Percentiles rank a stretch among this genome's conserved stretches.
Conservation (phyloP, 768 basidiomycete genomes). For the Multifurca ochricompacta region DNA sequence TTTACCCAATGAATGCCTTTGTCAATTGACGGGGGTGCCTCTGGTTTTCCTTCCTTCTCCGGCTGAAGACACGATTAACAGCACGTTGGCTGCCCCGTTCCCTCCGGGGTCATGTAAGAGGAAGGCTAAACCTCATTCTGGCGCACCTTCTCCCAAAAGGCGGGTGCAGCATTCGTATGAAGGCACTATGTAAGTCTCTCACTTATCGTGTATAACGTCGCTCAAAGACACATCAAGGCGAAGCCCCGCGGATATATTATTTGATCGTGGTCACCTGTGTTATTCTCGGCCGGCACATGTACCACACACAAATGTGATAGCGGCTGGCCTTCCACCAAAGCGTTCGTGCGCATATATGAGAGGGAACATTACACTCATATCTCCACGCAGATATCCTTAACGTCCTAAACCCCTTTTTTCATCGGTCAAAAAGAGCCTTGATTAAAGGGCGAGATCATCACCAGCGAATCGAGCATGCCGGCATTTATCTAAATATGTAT, state of each 20-base stretch:
- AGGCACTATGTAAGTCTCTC: neutral
- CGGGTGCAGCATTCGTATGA: neutral
- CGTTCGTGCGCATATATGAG: constrained; percentile 38
- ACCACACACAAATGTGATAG: constrained; percentile 41
- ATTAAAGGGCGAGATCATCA: constrained; percentile 35
- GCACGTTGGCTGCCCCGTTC: neutral
- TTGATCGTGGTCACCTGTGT: constrained; percentile 54
- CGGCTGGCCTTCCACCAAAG: constrained; percentile 58
- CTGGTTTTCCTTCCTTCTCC: constrained; percentile 40
- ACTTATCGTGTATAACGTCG: neutral
- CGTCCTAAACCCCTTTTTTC: constrained; percentile 40
- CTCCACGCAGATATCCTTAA: constrained; percentile 54
- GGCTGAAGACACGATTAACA: neutral
- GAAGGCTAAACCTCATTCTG: constrained; percentile 7
- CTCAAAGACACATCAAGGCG: constrained; percentile 26
- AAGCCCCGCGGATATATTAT: constrained; percentile 42
- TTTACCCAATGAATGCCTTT: constrained; percentile 76
- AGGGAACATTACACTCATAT: neutral
- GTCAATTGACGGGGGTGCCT: constrained; percentile 74
- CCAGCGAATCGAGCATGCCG: constrained; percentile 44
- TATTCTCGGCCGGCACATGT: constrained; percentile 54
- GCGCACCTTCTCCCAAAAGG: constrained; percentile 2
- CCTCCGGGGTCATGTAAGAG: constrained; percentile 7
- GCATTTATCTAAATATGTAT: constrained; percentile 74
- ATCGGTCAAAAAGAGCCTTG: constrained; percentile 25